Evolutionary conservation across 805 yeast species (phyloP).

Genomic region (Tetrapisispora arboricola): DNA sequence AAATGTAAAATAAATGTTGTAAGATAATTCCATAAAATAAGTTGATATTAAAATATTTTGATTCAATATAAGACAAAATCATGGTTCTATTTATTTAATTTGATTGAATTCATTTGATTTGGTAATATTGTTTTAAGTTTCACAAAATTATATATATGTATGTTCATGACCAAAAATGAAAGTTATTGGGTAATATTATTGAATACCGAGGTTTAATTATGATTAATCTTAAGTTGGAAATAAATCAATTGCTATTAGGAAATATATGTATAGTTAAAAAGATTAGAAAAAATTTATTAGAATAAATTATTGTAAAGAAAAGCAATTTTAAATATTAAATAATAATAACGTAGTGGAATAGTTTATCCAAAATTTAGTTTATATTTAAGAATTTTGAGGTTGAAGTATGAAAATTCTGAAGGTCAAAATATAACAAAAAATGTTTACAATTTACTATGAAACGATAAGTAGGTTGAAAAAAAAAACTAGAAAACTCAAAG

Average conservation of each 20-base stretch:
- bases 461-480: not conserved
- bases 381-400: not conserved
- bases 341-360: slow-evolving; percentile 2
- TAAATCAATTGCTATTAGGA: not conserved
- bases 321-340: slow-evolving; percentile 2
- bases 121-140: not conserved
- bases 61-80: no score
- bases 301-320: slow-evolving; percentile 1
- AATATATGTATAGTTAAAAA: slow-evolving; percentile 1
- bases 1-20: no score
- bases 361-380: slow-evolving; percentile 1
- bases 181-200: not conserved
- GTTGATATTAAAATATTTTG: not conserved
- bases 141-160: not conserved
- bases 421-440: not conserved
- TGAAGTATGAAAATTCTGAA: not conserved
- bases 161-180: not conserved
- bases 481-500: not conserved
- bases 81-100: not conserved
- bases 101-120: not conserved
- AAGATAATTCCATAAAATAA: not conserved
- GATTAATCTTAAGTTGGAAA: not conserved
- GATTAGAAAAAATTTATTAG: slow-evolving; percentile 1
- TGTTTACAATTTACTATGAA: not conserved
- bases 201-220: not conserved